Evolutionary conservation across 352 stramenopile genomes (phyloP).

Genomic region (Phytophthora palmivora): DNA sequence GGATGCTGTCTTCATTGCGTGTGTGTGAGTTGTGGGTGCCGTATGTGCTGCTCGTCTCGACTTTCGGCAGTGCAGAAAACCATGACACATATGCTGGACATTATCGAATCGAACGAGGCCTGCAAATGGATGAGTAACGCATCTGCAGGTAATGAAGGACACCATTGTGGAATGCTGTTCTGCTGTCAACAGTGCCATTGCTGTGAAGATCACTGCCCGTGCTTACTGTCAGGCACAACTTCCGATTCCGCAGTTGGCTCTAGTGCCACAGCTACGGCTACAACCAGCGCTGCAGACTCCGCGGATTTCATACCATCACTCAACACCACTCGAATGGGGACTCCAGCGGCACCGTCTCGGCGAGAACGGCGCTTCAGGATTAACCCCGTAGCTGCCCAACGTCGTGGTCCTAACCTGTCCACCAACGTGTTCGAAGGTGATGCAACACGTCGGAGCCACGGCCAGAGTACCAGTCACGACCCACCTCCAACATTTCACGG

Average conservation of each 20-base stretch:
- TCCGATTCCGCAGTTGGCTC: background rate
- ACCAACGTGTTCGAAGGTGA: conserved; percentile 11
- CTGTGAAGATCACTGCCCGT: conserved; percentile 56
- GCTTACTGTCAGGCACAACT: conserved; percentile 22
- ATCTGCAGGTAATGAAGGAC: conserved; percentile 26
- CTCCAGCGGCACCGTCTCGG: conserved; percentile 5
- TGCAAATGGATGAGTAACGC: conserved; percentile 59
- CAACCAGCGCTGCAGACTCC: conserved; percentile 1
- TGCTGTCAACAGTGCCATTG: conserved; percentile 46
- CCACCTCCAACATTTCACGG: background rate
- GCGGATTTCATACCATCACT: conserved; percentile 21
- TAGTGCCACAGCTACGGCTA: background rate
- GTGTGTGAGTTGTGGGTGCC: conserved; percentile 72
- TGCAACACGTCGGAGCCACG: background rate
- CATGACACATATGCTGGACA: conserved; percentile 57
- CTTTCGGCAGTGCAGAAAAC: conserved; percentile 67
- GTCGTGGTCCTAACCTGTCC: conserved; percentile 18
- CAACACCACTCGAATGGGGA: conserved; percentile 10
- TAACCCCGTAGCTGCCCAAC: conserved; percentile 35
- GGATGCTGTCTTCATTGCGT: conserved; percentile 77
- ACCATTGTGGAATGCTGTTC: conserved; percentile 47
- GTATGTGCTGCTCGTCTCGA: conserved; percentile 76
- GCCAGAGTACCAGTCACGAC: no score
- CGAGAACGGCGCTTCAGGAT: conserved; percentile 44
- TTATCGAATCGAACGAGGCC: conserved; percentile 63